These are phyloP conservation scores for Isatis tinctoria DNA, from an alignment of 345 rosid genomes.

Conservation along the genomic window DNA sequence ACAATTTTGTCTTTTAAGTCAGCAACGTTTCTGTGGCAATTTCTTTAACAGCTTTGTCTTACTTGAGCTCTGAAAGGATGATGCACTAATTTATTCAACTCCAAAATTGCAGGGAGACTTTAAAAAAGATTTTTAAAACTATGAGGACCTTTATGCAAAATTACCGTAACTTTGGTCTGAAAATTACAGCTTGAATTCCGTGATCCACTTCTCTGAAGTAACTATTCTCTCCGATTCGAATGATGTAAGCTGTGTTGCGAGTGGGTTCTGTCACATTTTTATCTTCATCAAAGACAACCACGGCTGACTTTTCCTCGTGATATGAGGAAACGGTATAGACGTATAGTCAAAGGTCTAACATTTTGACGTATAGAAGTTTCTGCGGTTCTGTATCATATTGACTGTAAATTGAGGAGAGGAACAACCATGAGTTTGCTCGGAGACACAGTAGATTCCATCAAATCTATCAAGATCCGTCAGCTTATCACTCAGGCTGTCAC, in stretches of 20 bases:
- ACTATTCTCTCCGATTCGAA: background rate
- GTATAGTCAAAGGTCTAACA: too few species aligned
- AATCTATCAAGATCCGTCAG: constrained; percentile 82
- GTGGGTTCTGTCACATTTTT: background rate
- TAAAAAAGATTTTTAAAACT: background rate
- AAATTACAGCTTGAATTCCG: background rate
- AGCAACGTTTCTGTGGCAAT: background rate
- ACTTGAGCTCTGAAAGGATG: background rate
- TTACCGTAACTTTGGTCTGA: background rate
- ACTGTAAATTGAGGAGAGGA: background rate
- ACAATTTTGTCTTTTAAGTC: background rate
- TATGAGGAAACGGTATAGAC: background rate
- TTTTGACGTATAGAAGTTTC: too few species aligned
- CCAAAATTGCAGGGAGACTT: background rate
- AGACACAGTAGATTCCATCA: constrained; percentile 69
- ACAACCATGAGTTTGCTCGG: constrained; percentile 69
- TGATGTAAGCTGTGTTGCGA: background rate
- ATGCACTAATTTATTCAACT: background rate
- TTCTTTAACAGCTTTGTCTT: background rate
- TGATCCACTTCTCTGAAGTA: background rate
- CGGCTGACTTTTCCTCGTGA: background rate
- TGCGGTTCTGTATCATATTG: background rate
- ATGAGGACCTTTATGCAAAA: background rate
- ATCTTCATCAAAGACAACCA: background rate
- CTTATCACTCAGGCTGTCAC: constrained; percentile 72